Conservation (phyloP, 1,284 basidiomycete genomes). For the Trichosporon sp. region DNA sequence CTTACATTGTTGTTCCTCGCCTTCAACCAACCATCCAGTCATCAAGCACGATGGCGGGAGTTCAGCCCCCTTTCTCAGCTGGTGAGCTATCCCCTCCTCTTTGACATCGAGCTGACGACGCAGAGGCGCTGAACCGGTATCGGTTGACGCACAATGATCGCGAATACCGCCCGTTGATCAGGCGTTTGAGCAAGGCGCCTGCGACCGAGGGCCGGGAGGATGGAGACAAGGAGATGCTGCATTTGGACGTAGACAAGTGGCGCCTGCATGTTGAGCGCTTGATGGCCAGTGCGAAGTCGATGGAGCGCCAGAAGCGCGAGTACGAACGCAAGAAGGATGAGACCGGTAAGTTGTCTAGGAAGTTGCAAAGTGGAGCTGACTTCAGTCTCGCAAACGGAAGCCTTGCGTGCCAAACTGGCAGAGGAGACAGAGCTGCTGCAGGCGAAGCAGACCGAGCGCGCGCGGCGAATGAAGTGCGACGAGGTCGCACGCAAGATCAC, state of each 20-base stretch:
- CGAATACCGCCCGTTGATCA: conserved; percentile 43
- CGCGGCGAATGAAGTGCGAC: conserved; percentile 48
- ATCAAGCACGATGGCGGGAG: conserved; percentile 7
- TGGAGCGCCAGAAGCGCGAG: conserved; percentile 41
- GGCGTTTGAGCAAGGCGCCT: conserved; percentile 37
- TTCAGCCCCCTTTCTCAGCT: conserved; percentile 26
- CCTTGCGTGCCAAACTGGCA: conserved; percentile 36
- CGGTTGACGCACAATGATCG: conserved; percentile 49
- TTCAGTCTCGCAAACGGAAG: conserved; percentile 33
- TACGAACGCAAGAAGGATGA: conserved; percentile 38
- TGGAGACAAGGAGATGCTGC: conserved; percentile 39
- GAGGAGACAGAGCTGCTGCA: conserved; percentile 43
- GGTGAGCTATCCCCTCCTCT: conserved; percentile 40
- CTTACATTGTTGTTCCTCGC: background rate
- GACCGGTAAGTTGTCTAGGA: conserved; percentile 40
- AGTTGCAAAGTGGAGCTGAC: background rate
- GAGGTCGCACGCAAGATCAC: conserved; percentile 45
- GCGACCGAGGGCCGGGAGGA: conserved; percentile 21
- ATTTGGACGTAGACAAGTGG: conserved; percentile 49
- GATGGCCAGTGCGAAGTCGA: conserved; percentile 40
- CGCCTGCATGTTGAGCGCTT: conserved; percentile 41
- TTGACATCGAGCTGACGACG: background rate
- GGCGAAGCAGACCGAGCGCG: conserved; percentile 38
- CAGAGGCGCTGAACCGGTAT: conserved; percentile 50
- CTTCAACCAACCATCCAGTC: background rate